Conservation (phyloP, 2,329 filamentous ascomycete species). For the Verticillium zaregamsianum region DNA sequence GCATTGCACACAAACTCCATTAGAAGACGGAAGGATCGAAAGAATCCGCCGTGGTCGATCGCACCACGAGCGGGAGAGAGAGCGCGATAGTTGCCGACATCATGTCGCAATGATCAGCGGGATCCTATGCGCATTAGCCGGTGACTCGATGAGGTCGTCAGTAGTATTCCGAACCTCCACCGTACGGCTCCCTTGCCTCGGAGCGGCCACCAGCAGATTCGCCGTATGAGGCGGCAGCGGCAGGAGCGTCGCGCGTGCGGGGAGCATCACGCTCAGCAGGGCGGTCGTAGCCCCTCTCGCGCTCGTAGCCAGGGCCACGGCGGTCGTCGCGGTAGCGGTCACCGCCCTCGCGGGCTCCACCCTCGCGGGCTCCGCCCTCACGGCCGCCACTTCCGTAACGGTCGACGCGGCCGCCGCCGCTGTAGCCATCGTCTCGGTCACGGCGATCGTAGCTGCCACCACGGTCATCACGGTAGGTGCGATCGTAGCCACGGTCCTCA, state of each 20-base stretch:
- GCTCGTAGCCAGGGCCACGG: conserved; percentile 40
- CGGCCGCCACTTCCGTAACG: conserved; percentile 37
- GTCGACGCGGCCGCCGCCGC: conserved; percentile 24
- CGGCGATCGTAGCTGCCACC: conserved; percentile 25
- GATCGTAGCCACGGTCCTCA: conserved; percentile 41
- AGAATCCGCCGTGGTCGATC: conserved; percentile 13
- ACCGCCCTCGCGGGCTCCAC: conserved; percentile 21
- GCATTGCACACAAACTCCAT: conserved; percentile 2
- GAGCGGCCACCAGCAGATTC: conserved; percentile 27
- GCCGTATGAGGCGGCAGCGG: conserved; percentile 32
- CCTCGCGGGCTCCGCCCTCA: conserved; percentile 39
- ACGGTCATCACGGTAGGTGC: conserved; percentile 44
- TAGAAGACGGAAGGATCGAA: conserved; percentile 6
- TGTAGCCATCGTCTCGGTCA: conserved; percentile 36
- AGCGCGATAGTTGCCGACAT: conserved; percentile 1
- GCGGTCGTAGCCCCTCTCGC: conserved; percentile 44
- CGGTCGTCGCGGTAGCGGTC: conserved; percentile 32
- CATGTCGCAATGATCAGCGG: conserved; percentile 19
- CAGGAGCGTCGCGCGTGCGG: conserved; percentile 33
- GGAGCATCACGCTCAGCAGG: conserved; percentile 34
- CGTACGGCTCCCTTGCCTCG: conserved; percentile 39
- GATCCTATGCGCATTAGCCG: conserved; percentile 11
- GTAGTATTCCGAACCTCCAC: conserved; percentile 28
- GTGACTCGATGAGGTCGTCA: not conserved
- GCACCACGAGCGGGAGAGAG: conserved; percentile 8